These are phyloP conservation scores for Kodamaea sagamina DNA, from an alignment of 805 yeast genomes.

Conservation along the genomic window DNA sequence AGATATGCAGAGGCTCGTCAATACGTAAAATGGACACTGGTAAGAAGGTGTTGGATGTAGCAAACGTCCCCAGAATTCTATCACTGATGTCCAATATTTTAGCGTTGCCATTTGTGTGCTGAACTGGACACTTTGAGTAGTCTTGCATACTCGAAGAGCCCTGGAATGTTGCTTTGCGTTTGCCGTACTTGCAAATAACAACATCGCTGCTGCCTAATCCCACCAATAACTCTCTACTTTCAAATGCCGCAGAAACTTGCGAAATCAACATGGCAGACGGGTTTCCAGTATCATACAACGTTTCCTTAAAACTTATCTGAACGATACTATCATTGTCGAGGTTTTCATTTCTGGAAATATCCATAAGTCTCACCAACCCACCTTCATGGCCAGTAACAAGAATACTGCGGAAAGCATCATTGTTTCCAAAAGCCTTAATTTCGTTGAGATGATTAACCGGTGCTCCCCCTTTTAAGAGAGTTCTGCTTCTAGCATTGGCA, in stretches of 20 bases:
- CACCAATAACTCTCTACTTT: conserved; percentile 72
- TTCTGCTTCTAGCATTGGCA: conserved; percentile 43
- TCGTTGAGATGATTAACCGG: conserved; percentile 46
- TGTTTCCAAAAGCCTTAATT: conserved; percentile 34
- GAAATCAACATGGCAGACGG: conserved; percentile 48
- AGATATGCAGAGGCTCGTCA: conserved; percentile 42
- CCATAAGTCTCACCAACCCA: conserved; percentile 83
- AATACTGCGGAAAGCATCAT: conserved; percentile 46
- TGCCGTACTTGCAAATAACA: conserved; percentile 69
- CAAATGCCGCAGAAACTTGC: conserved; percentile 72
- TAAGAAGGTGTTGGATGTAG: conserved; percentile 33
- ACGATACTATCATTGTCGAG: conserved; percentile 31
- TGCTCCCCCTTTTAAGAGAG: conserved; percentile 77
- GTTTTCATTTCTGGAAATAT: conserved; percentile 72
- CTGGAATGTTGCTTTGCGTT: conserved; percentile 33
- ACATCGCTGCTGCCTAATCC: conserved; percentile 73
- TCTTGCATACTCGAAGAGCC: conserved; percentile 19
- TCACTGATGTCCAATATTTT: conserved; percentile 52
- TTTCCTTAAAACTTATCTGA: conserved; percentile 36
- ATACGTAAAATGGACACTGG: conserved; percentile 35
- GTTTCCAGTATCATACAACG: conserved; percentile 30
- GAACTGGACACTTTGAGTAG: conserved; percentile 30
- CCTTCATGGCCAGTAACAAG: conserved; percentile 83
- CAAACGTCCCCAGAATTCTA: conserved; percentile 49
- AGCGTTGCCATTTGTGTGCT: conserved; percentile 37